phyloP scores from a whole-genome alignment of 192 early-diverging fungal genomes.

The Coemansia sp. region DNA sequence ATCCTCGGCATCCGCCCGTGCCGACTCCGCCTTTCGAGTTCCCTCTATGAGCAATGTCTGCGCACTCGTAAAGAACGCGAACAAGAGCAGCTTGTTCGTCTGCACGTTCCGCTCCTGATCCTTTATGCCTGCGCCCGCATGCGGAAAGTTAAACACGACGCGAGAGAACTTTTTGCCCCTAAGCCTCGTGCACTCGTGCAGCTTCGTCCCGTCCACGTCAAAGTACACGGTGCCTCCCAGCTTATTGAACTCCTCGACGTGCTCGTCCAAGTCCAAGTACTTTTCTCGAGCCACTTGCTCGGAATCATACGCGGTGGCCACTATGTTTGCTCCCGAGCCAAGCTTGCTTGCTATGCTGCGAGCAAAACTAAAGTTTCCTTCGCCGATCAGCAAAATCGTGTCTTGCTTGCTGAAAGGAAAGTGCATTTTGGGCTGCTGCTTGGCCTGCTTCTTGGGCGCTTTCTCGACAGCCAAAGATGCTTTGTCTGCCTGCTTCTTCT shows the following conservation, averaged over 20 bases:
- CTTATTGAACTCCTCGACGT: conserved; percentile 61
- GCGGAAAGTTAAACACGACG: conserved; percentile 97
- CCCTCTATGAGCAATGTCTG: conserved; percentile 53
- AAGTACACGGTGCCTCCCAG: conserved; percentile 70
- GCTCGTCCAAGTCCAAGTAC: conserved; percentile 58
- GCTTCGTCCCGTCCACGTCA: conserved; percentile 73
- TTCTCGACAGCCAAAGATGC: neutral
- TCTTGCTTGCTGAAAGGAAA: conserved; percentile 59
- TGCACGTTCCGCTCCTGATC: conserved; percentile 83
- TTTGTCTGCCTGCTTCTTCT: neutral
- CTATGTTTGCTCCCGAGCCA: conserved; percentile 57
- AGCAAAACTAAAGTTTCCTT: conserved; percentile 96
- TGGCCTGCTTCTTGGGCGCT: neutral
- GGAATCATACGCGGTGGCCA: conserved; percentile 77
- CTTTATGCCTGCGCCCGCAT: conserved; percentile 89
- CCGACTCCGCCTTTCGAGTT: too few relatives aligned
- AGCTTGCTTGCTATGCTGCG: conserved; percentile 62
- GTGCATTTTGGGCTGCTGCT: neutral
- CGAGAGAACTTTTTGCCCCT: conserved; percentile 63
- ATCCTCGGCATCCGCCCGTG: neutral
- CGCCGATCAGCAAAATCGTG: conserved; percentile 73
- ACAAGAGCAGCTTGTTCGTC: conserved; percentile 72
- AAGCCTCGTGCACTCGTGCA: conserved; percentile 61
- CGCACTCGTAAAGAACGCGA: conserved; percentile 62
- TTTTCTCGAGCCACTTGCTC: conserved; percentile 66